A percentile compares a stretch with the other conserved stretches of the same genome.
Evolutionary conservation across 805 yeast genomes (phyloP).

Genomic region (Candida odintsovae): DNA sequence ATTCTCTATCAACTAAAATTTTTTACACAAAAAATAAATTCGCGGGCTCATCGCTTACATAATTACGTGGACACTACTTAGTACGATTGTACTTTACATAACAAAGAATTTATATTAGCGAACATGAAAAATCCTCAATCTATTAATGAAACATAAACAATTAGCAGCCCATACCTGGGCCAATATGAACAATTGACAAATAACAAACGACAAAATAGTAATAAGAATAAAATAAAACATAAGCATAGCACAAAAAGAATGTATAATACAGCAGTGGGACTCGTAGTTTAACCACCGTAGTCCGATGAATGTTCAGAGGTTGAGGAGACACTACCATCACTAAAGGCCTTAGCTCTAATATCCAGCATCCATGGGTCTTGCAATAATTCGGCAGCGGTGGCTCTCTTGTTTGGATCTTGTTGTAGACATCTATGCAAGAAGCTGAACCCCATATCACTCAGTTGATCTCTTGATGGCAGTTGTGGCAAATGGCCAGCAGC

Average conservation of each 20-base stretch:
- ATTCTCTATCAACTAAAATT: background rate
- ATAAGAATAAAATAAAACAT: background rate
- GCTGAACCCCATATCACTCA: constrained; percentile 64
- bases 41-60: constrained; percentile 8
- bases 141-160: background rate
- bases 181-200: background rate
- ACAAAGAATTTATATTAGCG: background rate
- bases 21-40: background rate
- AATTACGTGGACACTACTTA: no score
- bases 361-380: constrained; percentile 86
- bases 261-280: background rate
- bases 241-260: background rate
- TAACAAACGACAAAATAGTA: background rate
- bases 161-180: background rate
- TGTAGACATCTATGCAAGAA: constrained; percentile 75
- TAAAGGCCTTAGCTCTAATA: constrained; percentile 66
- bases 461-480: constrained; percentile 72
- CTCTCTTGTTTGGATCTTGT: constrained; percentile 75
- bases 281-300: constrained; percentile 7
- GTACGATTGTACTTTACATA: no score
- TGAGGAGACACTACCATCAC: constrained; percentile 28
- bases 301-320: constrained; percentile 19
- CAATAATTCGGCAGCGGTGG: constrained; percentile 78
- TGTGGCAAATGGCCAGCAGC: constrained; percentile 93
- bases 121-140: background rate